These are phyloP conservation scores for Salix arbutifolia DNA, from an alignment of 345 rosid genomes.

Conservation along the genomic window DNA sequence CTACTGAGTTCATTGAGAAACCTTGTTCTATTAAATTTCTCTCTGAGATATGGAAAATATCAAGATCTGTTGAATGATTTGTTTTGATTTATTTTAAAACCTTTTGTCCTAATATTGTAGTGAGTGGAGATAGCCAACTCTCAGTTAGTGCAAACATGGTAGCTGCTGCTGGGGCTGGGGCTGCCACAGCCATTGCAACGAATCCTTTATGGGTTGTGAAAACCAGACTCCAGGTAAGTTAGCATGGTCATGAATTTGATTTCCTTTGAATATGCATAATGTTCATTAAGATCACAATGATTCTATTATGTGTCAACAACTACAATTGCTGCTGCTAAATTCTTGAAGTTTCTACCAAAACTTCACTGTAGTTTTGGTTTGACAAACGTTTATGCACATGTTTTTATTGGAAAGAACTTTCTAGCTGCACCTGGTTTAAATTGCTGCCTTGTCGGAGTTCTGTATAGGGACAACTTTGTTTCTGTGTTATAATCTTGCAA, in stretches of 20 bases:
- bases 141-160: slow-evolving; percentile 69
- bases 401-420: neutral
- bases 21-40: neutral
- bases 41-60: neutral
- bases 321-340: slow-evolving; percentile 2
- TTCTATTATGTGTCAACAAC: neutral
- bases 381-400: neutral
- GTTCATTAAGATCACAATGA: neutral
- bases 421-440: slow-evolving; percentile 5
- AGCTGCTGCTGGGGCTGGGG: slow-evolving; percentile 97
- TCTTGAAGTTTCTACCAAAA: neutral
- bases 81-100: slow-evolving; percentile 8
- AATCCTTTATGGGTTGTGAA: slow-evolving; percentile 99
- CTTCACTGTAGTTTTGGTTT: neutral
- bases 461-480: neutral
- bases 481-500: neutral
- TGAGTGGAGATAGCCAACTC: slow-evolving; percentile 42
- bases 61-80: neutral
- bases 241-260: neutral
- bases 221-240: slow-evolving; percentile 86
- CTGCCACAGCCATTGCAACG: slow-evolving; percentile 75
- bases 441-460: neutral
- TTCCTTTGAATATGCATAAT: neutral
- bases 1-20: neutral
- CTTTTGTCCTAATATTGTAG: slow-evolving; percentile 30